A percentile compares a stretch with the other conserved stretches of the same genome.
Conservation (phyloP, 164 flowering plant species). For the Stephania cephalantha region DNA sequence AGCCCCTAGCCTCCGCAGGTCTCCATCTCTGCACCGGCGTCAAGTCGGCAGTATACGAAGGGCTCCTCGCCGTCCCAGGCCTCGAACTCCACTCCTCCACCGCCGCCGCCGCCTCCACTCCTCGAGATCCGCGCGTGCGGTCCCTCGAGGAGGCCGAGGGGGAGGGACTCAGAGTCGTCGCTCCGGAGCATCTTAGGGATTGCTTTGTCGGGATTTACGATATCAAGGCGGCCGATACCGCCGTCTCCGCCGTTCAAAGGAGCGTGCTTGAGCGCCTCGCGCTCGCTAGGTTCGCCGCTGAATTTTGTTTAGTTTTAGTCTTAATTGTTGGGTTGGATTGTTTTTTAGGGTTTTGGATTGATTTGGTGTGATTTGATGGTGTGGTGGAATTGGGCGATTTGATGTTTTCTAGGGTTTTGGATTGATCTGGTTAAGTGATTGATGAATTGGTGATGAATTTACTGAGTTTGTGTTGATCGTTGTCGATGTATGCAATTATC, state of each 20-base stretch:
- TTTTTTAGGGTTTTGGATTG: neutral
- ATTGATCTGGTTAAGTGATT: neutral
- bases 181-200: conserved; percentile 55
- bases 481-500: too few relatives aligned
- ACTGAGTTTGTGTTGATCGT: too few relatives aligned
- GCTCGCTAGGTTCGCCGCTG: conserved; percentile 35
- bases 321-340: neutral
- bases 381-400: neutral
- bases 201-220: conserved; percentile 70
- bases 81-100: conserved; percentile 32
- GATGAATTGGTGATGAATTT: too few relatives aligned
- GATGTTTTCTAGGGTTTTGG: too few relatives aligned
- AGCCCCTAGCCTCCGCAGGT: conserved; percentile 27
- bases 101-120: neutral
- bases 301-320: neutral
- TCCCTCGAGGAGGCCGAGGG: conserved; percentile 45
- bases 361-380: neutral
- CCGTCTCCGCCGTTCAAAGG: conserved; percentile 37
- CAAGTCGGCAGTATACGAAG: conserved; percentile 43
- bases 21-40: conserved; percentile 40
- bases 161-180: conserved; percentile 39
- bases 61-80: conserved; percentile 37
- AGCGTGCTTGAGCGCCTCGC: conserved; percentile 60
- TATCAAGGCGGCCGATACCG: conserved; percentile 35
- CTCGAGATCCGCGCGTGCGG: conserved; percentile 25